A percentile compares a stretch with the other conserved stretches of the same genome.
Conservation (phyloP, 129 eudicot species). For the Chrysanthemum makinoi region DNA sequence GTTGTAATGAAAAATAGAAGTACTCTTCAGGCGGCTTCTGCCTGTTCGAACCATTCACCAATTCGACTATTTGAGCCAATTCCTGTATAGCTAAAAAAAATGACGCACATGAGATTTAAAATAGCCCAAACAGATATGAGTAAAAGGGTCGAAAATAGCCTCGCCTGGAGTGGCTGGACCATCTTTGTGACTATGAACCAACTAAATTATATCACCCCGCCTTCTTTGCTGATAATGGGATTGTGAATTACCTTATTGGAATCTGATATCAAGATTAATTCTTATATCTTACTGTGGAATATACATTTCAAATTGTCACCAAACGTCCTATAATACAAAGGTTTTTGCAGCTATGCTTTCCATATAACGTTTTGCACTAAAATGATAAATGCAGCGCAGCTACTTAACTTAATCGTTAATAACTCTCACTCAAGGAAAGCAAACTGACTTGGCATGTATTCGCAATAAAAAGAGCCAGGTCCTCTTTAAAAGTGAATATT, state of each 20-base stretch:
- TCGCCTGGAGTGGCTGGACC: too few species aligned
- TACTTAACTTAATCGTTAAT: neutral
- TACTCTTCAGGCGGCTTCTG: too few species aligned
- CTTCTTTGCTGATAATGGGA: neutral
- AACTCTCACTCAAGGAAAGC: neutral
- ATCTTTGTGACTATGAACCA: too few species aligned
- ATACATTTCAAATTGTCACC: neutral
- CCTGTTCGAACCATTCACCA: neutral
- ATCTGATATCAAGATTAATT: too few species aligned
- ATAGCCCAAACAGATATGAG: too few species aligned
- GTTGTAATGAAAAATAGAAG: too few species aligned
- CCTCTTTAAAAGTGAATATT: neutral
- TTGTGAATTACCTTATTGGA: too few species aligned
- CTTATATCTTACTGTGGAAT: too few species aligned
- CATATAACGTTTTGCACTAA: neutral
- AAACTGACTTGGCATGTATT: neutral
- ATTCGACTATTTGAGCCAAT: neutral
- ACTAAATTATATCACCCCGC: neutral
- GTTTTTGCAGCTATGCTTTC: neutral
- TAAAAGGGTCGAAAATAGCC: too few species aligned
- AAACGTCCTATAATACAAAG: neutral
- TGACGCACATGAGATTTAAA: too few species aligned
- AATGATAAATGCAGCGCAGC: neutral
- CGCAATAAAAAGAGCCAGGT: neutral
- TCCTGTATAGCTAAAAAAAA: too few species aligned